Base-by-base conservation (phyloP, 495 filamentous ascomycete genomes). In the Podospora tetraspora region DNA sequence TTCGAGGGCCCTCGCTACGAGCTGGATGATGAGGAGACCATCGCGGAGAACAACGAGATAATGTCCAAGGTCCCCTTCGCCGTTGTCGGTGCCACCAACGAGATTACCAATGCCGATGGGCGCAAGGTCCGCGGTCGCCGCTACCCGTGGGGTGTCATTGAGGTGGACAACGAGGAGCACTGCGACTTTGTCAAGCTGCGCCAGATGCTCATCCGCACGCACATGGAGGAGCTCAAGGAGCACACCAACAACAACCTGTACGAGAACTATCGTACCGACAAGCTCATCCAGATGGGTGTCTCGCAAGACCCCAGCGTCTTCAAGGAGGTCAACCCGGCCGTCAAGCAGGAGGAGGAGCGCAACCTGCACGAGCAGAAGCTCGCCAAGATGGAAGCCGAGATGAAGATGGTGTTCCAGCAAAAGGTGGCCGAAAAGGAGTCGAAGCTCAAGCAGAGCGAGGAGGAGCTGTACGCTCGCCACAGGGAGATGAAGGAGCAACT, bases 371-470 rank as follows among this genome's bases (percentile, higher is more conserved):
- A 99, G 82, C 96, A 98, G 86, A 99, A 99, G 85, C 91, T 99
- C 71, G 90, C 92, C 73, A 99, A 99, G 92, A 99, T 99, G 95
- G 95, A 99, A 80, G 87, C 91, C 75, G 95, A 99, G 80, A 99
- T 99, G 95, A 98, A 98, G 92, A 97, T 98, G 95, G 95, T 99
- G 75, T 99, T 99, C 93, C 95, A 99, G 79, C 96, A 98, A 80
- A 99, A 99, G 91, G 95, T 99, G 23, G 88, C 92, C 68, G 95
- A 99, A 82, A 99, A 99, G 87, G 95, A 99, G 82, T 97, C 92
- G 88, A 99, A 99, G 83, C 85, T 99, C 79, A 95, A 93, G 80
- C 94, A 97, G 84, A 96, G 92, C 86, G 95, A 99, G 82, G 95
- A 98, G 81, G 95, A 99, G 85, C 82, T 99, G 69, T 97, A 98